Conservation (phyloP, 2,329 filamentous ascomycete genomes). For the Teratosphaeria gauchensis region DNA sequence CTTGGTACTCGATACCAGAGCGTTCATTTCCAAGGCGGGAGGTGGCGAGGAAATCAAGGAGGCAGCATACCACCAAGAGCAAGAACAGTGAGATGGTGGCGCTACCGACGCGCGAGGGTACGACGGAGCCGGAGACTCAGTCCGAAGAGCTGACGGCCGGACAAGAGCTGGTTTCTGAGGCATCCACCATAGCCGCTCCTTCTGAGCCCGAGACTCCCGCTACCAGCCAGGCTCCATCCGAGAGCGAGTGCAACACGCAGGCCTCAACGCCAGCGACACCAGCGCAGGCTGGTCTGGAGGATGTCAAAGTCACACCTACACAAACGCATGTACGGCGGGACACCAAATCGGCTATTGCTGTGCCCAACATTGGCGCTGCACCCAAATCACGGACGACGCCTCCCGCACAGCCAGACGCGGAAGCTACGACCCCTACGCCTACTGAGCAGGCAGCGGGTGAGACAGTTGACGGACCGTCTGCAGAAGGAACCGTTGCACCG, state of each 20-base stretch:
- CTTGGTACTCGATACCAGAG: conserved; percentile 49
- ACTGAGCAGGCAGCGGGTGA: conserved; percentile 3
- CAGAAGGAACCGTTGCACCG: conserved; percentile 29
- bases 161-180: conserved; percentile 35
- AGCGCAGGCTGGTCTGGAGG: conserved; percentile 22
- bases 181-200: conserved; percentile 34
- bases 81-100: conserved; percentile 33
- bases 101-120: conserved; percentile 39
- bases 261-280: conserved; percentile 41
- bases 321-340: conserved; percentile 29
- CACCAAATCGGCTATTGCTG: conserved; percentile 35
- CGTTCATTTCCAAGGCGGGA: conserved; percentile 44
- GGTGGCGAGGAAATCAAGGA: conserved; percentile 37
- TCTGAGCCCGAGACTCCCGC: conserved; percentile 47
- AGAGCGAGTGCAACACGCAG: conserved; percentile 36
- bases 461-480: not conserved
- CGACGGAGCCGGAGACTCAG: conserved; percentile 5
- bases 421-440: conserved; percentile 6
- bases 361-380: conserved; percentile 44
- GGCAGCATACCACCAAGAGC: conserved; percentile 28
- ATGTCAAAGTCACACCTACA: conserved; percentile 23
- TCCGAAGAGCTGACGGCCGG: conserved; percentile 9
- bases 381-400: conserved; percentile 33
- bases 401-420: conserved; percentile 4
- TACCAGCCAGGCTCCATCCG: conserved; percentile 49